phyloP scores from a whole-genome alignment of 176 grass and related monocot genomes.

The Cenchrus fungigraminus region DNA sequence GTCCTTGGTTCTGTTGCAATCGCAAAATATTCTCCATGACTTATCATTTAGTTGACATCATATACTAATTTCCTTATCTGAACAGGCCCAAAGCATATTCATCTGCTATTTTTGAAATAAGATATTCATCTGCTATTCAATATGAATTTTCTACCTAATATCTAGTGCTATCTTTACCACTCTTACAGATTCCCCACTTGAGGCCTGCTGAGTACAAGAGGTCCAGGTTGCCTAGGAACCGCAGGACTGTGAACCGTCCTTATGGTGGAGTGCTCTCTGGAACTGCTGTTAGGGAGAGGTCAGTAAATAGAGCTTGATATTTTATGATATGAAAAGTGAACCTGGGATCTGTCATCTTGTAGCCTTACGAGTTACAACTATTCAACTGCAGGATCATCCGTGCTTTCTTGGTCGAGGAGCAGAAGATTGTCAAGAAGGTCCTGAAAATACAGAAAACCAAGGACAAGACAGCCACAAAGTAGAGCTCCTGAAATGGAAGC shows the following conservation, averaged over 20 bases:
- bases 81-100: background rate
- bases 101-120: background rate
- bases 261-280: conserved; percentile 71
- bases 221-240: conserved; percentile 67
- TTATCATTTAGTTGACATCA: background rate
- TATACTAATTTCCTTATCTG: background rate
- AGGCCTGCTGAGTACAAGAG: conserved; percentile 73
- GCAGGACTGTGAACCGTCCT: conserved; percentile 68
- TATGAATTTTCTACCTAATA: conserved; percentile 12
- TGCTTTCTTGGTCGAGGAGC: conserved; percentile 83
- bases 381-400: conserved; percentile 68
- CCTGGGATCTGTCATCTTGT: background rate
- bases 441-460: conserved; percentile 91
- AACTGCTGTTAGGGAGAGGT: conserved; percentile 71
- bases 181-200: conserved; percentile 60
- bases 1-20: background rate
- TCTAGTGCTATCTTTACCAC: background rate
- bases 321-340: background rate
- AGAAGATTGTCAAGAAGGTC: conserved; percentile 96
- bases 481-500: conserved; percentile 41
- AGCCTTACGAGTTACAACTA: background rate
- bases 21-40: background rate
- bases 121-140: background rate
- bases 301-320: background rate
- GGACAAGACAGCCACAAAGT: conserved; percentile 66